Conservation (phyloP, 1,284 basidiomycete species). For the Ustilago lituana region DNA sequence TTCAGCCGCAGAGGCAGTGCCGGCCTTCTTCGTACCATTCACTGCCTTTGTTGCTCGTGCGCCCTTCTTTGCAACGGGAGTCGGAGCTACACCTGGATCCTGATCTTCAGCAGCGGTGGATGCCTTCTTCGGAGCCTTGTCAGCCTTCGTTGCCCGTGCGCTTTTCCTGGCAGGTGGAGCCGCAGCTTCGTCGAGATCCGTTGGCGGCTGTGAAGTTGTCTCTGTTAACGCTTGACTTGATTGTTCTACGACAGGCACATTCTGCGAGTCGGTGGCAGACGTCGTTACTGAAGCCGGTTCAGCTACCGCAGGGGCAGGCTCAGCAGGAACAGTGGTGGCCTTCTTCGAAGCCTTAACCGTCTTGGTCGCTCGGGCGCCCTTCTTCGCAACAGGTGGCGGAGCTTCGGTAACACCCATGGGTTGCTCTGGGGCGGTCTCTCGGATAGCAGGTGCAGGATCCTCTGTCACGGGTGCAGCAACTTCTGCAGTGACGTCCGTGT, state of each 20-base stretch:
- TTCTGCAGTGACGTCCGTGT: background rate
- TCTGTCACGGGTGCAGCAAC: background rate
- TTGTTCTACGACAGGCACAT: background rate
- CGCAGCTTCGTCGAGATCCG: background rate
- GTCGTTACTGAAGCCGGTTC: background rate
- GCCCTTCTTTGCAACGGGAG: constrained; percentile 2
- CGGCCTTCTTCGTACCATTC: background rate
- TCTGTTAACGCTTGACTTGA: too few species aligned
- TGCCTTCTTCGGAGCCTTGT: background rate
- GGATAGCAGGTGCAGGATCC: background rate
- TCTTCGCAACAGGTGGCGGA: background rate
- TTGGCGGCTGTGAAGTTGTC: background rate
- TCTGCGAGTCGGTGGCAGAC: background rate
- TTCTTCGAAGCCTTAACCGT: background rate
- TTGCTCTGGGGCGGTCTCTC: background rate
- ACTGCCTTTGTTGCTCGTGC: constrained; percentile 4
- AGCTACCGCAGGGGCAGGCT: background rate
- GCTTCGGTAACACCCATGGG: background rate
- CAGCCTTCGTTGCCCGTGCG: constrained; percentile 3
- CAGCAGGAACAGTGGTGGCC: constrained; percentile 1
- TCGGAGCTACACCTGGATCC: too few species aligned
- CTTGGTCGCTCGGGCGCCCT: constrained; percentile 4
- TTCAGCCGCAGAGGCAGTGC: background rate
- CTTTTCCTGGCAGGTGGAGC: background rate
- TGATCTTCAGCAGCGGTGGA: too few species aligned